Base-by-base conservation (phyloP, 352 stramenopile genomes). In the Elongisporangium senticosum region DNA sequence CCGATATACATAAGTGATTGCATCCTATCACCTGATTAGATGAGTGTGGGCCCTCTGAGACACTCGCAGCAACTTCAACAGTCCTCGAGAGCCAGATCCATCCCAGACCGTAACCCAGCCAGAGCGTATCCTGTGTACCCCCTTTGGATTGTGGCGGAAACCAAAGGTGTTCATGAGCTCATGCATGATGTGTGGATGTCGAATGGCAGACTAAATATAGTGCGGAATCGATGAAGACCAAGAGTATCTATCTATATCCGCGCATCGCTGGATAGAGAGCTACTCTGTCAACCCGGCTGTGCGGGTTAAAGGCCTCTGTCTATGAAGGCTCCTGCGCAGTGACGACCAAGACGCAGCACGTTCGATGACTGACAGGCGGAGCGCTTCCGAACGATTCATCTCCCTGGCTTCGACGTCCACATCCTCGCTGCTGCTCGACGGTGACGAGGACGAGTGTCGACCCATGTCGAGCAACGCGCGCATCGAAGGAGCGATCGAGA, bases 401-500 rank as follows among this genome's bases (percentile, higher is more conserved):
- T 43, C 33, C 3, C 4, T 43, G 10, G 33, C 33, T 17, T 43
- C 33, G 33, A 43, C 33, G 33, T 43, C 33, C 33, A 43, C 33
- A 10, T 43, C 33, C 8, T 17, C 33, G 13, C 33, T 43, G 33
- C 33, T 43, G 11, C 33, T 43, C 8, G 33, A 17, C 11, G 33
- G 33, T 10, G 33, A 17, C 33, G 33, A 43, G 4, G 11, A 10
- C 33, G 33, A 43, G 33, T 43, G 33, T 4, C 33, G 33, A 17
- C 64, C 68, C 43, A 70, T 69, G 58, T 72, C 64, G 4, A 72
- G 61, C 61, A 64, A 75, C 13, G 68, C 68, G 14, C 64, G 68
- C 20, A 75, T 75, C 22, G 68, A 75, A 69, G 60, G 67, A 19
- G 22, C 28, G 60, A 51, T 61, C 43, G 61, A 49, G 58, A 65